These are phyloP conservation scores for Austroboletus eburneus DNA, from an alignment of 768 basidiomycete genomes.

Conservation along the genomic window DNA sequence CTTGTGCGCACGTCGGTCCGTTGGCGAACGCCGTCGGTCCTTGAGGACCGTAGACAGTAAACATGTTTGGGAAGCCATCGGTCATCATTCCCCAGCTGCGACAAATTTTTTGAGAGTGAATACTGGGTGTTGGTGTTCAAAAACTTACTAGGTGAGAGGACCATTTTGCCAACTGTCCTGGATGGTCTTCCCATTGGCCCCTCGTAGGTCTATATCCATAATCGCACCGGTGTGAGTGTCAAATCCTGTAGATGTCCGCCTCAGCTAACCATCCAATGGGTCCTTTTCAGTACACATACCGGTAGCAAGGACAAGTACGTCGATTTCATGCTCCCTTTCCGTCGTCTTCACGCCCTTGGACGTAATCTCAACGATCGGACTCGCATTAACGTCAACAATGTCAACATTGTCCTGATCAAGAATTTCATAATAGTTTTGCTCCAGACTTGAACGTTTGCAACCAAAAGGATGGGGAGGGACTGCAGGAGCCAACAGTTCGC, in stretches of 20 bases:
- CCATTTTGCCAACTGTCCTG: conserved; percentile 1
- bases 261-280: not conserved
- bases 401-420: not conserved
- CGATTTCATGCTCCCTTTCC: not conserved
- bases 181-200: not conserved
- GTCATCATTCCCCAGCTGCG: not conserved
- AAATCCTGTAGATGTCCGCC: not conserved
- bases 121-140: not conserved
- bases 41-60: conserved; percentile 1
- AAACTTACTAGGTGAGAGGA: not conserved
- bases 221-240: not conserved
- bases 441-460: not conserved
- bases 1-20: not conserved
- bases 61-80: conserved; percentile 3
- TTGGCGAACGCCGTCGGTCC: conserved; percentile 1
- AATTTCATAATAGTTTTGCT: not conserved
- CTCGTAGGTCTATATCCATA: not conserved
- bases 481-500: not conserved
- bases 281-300: not conserved
- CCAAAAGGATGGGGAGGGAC: not conserved
- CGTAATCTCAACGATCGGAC: not conserved
- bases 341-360: not conserved
- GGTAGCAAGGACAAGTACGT: not conserved
- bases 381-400: not conserved
- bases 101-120: not conserved